phyloP scores from a whole-genome alignment of 2,329 filamentous ascomycete species.

The Pseudogymnoascus sp. region DNA sequence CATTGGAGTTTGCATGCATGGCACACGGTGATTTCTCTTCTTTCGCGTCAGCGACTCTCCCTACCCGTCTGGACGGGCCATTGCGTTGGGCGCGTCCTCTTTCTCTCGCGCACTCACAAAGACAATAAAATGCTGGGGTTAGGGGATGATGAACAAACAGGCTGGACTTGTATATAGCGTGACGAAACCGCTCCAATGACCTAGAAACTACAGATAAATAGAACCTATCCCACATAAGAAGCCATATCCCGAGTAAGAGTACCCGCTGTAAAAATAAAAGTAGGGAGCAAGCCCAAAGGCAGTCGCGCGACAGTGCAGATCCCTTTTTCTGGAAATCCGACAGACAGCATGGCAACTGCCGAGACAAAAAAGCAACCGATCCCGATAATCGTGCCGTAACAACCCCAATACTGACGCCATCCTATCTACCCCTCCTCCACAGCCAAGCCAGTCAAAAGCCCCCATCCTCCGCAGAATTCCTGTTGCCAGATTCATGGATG shows the following conservation, averaged over 20 bases:
- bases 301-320: background rate
- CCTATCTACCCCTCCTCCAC: background rate
- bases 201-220: conserved; percentile 7
- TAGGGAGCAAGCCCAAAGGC: background rate
- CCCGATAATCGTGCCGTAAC: background rate
- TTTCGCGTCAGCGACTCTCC: background rate
- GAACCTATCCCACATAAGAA: background rate
- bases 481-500: no score
- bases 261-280: background rate
- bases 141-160: background rate
- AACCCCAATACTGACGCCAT: background rate
- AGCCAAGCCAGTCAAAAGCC: background rate
- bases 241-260: background rate
- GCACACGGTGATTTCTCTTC: background rate
- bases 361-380: background rate
- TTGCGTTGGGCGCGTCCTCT: background rate
- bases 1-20: background rate
- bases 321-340: background rate
- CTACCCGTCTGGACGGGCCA: background rate
- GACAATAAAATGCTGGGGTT: background rate
- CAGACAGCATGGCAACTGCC: background rate
- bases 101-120: background rate
- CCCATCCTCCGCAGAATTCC: no score
- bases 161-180: conserved; percentile 8
- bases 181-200: conserved; percentile 1